A percentile compares a stretch with the other conserved stretches of the same genome.
Evolutionary conservation across 164 flowering plant genomes (phyloP).

Genomic region (Echeveria elegans): DNA sequence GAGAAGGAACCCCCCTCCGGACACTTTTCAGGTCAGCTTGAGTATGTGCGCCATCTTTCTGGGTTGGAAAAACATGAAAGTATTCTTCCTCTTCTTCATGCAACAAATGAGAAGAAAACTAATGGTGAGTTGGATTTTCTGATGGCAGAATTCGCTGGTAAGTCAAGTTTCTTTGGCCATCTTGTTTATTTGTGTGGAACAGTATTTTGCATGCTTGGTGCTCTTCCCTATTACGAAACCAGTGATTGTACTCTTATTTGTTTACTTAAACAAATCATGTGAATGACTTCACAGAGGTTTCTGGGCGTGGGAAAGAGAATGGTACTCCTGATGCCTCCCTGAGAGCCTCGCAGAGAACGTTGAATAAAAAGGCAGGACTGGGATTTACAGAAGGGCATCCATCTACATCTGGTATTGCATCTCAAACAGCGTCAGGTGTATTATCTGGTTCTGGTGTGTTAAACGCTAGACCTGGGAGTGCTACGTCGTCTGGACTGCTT

Average conservation of each 20-base stretch:
- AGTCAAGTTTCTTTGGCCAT: not conserved
- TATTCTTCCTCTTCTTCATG: constrained; percentile 73
- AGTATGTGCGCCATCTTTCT: constrained; percentile 74
- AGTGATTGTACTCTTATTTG: not conserved
- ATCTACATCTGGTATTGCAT: constrained; percentile 72
- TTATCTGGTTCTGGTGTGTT: constrained; percentile 96
- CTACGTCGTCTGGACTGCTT: constrained; percentile 89
- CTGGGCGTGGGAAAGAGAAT: constrained; percentile 81
- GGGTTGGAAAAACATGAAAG: constrained; percentile 89
- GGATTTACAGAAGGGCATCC: constrained; percentile 56
- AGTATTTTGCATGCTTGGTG: too few species aligned
- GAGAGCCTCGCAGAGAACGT: constrained; percentile 47
- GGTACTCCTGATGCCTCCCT: constrained; percentile 54
- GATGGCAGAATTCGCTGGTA: constrained; percentile 97
- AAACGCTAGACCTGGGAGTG: constrained; percentile 97
- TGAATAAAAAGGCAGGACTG: constrained; percentile 43
- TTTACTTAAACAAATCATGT: not conserved
- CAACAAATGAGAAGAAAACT: constrained; percentile 66
- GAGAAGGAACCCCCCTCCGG: constrained; percentile 97
- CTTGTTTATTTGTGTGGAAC: not conserved
- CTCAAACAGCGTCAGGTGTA: constrained; percentile 89
- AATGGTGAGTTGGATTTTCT: constrained; percentile 87
- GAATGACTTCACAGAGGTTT: constrained; percentile 58
- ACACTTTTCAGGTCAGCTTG: constrained; percentile 90
- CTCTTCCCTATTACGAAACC: too few species aligned